Base-by-base conservation (phyloP, 805 yeast species). In the Ogataea minuta region DNA sequence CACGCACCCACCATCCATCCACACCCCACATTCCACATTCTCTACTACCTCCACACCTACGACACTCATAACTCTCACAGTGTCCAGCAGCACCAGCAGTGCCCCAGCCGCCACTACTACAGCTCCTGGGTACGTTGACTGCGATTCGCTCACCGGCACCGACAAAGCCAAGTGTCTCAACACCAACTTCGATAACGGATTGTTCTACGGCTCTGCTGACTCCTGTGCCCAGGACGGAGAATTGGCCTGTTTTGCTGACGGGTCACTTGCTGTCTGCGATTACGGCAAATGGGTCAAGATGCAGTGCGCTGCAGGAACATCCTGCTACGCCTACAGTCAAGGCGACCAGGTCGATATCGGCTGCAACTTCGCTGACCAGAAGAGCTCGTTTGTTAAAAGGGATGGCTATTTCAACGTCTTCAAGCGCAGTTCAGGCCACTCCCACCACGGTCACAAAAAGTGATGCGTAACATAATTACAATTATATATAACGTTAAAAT, bases 261-360 rank as follows among this genome's bases (percentile, higher is more conserved):
- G 82, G 24, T 41, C 63, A 13, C 68, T 72, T 48, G 79, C 84
- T 12, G 62, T 78, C 31, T 81, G 86, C 60, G 68, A 74, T 50
- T 66, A 63, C 52, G 79, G 80, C 27, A 41, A 58, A 16, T 81
- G 87, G 87, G 81, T 75, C 10, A 55, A 50, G 13, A 67, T 70
- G 53, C 67, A 60, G 27, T 81, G 88, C 63, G 74, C 83, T n/a
- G 62, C 72, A 2, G 82, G 83, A 31, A 79, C 87, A 3, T 66
- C 77, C 2, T 81, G 88, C 60, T 71, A 64, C 48, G 83, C 85
- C 16, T 73, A 64, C 49, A 66, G 59, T 23, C 52, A 55, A 25
- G 67, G 64, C 39, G 63, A 61, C 31, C 54, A 59, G n/a, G 79
- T 74, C 31, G 63, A 62, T 35, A 60, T 71, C 28, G 74, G 75